These are phyloP conservation scores for Microcyclospora tardicrescens DNA, from an alignment of 2,329 filamentous ascomycete species.

Conservation along the genomic window DNA sequence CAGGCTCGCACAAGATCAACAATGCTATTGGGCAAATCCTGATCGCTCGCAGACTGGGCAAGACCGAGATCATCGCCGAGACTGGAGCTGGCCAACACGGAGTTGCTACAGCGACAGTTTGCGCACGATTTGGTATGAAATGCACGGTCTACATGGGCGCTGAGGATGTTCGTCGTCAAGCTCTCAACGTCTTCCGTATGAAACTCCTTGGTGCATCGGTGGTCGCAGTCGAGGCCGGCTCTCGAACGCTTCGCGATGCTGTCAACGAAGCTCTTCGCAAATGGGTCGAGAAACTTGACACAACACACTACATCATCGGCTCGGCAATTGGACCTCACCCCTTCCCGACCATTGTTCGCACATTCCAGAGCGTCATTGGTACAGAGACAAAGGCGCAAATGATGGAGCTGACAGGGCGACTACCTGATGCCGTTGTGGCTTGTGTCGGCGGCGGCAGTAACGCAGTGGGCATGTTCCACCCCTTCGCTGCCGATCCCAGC, in stretches of 20 bases:
- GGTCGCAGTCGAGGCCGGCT: slow-evolving; percentile 82
- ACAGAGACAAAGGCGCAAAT: slow-evolving; percentile 90
- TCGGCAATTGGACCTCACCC: slow-evolving; percentile 95
- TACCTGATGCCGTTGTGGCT: slow-evolving; percentile 90
- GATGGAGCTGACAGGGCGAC: slow-evolving; percentile 67
- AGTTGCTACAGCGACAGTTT: slow-evolving; percentile 93
- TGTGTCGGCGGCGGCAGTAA: slow-evolving; percentile 95
- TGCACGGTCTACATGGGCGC: slow-evolving; percentile 98
- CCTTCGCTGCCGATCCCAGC: slow-evolving; percentile 70
- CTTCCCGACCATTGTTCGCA: slow-evolving; percentile 93
- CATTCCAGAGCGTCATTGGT: slow-evolving; percentile 94
- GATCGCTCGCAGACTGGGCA: slow-evolving; percentile 71
- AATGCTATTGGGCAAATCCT: slow-evolving; percentile 91
- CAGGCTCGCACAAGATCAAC: slow-evolving; percentile 98
- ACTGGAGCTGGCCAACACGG: slow-evolving; percentile 96
- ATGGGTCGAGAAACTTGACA: slow-evolving; percentile 86
- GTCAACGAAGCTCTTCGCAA: slow-evolving; percentile 92
- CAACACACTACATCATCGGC: slow-evolving; percentile 96
- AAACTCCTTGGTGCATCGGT: slow-evolving; percentile 89
- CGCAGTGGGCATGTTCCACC: slow-evolving; percentile 95
- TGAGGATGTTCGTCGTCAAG: slow-evolving; percentile 90
- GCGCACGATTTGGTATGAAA: slow-evolving; percentile 95
- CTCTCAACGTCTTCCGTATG: slow-evolving; percentile 97
- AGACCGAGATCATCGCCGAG: slow-evolving; percentile 95
- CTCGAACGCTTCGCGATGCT: slow-evolving; percentile 48